These are phyloP conservation scores for Laetiporus sulphureus DNA, from an alignment of 1,284 basidiomycete genomes.

Conservation along the genomic window DNA sequence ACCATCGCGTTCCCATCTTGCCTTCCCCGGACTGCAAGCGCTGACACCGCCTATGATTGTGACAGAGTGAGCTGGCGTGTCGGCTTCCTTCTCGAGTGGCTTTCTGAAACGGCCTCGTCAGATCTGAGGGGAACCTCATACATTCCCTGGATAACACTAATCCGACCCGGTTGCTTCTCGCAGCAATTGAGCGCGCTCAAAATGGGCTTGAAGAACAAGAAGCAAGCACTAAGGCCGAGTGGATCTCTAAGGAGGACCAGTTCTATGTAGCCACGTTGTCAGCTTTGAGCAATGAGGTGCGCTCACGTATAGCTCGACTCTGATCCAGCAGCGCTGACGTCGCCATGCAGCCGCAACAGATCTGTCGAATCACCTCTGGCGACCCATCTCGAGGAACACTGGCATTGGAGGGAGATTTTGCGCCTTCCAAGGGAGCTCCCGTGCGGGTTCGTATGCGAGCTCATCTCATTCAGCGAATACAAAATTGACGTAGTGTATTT, in stretches of 20 bases:
- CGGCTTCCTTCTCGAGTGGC: neutral
- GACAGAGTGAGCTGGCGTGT: constrained; percentile 38
- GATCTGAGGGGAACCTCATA: constrained; percentile 69
- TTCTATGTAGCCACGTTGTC: constrained; percentile 44
- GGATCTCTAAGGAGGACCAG: constrained; percentile 55
- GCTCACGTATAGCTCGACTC: neutral
- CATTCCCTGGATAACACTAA: constrained; percentile 57
- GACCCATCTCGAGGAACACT: constrained; percentile 76
- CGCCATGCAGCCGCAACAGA: constrained; percentile 20
- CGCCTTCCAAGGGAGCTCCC: constrained; percentile 47
- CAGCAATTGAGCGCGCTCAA: constrained; percentile 38
- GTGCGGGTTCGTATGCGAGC: constrained; percentile 50
- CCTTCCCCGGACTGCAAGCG: constrained; percentile 47
- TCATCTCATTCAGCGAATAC: too few species aligned
- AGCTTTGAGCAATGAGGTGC: constrained; percentile 20
- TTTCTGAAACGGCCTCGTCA: too few species aligned
- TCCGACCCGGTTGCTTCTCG: constrained; percentile 64
- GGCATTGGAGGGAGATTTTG: constrained; percentile 57
- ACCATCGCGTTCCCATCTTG: constrained; percentile 26
- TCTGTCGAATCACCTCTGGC: constrained; percentile 66
- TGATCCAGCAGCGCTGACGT: neutral
- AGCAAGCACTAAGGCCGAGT: constrained; percentile 8
- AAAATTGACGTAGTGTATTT: too few species aligned
- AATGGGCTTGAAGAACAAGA: constrained; percentile 19
- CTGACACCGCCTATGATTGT: constrained; percentile 51